phyloP scores from a whole-genome alignment of 1,284 basidiomycete species.

The Puccinia novopanici region DNA sequence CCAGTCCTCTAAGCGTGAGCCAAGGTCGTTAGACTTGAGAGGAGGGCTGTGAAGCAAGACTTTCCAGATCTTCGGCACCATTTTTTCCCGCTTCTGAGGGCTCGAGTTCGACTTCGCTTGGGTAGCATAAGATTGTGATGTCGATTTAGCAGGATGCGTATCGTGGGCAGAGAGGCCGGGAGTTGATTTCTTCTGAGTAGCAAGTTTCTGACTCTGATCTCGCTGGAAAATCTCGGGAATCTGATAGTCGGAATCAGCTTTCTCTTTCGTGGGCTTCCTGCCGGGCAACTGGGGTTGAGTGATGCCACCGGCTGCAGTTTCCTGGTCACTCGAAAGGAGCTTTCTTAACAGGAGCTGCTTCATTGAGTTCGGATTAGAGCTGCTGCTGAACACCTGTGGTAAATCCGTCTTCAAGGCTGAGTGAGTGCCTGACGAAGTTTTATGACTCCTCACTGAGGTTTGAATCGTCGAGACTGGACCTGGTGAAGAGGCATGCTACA shows the following conservation, averaged over 20 bases:
- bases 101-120: neutral
- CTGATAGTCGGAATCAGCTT: slow-evolving; percentile 25
- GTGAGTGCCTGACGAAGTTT: neutral
- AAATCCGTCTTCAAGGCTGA: slow-evolving; percentile 43
- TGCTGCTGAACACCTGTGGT: slow-evolving; percentile 30
- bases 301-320: neutral
- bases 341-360: slow-evolving; percentile 36
- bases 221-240: slow-evolving; percentile 46
- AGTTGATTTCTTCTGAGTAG: neutral
- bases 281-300: neutral
- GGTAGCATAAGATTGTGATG: neutral
- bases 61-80: slow-evolving; percentile 32
- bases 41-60: slow-evolving; percentile 6
- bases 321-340: slow-evolving; percentile 27
- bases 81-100: slow-evolving; percentile 21
- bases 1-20: slow-evolving; percentile 27
- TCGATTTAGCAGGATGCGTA: neutral
- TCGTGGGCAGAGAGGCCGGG: neutral
- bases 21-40: slow-evolving; percentile 3
- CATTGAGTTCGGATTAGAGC: slow-evolving; percentile 23
- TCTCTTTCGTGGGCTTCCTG: neutral
- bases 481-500: neutral
- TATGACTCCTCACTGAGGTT: neutral
- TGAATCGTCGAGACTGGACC: neutral
- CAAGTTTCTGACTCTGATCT: slow-evolving; percentile 8